phyloP scores from a whole-genome alignment of 345 rosid species.

The Citrus maxima region DNA sequence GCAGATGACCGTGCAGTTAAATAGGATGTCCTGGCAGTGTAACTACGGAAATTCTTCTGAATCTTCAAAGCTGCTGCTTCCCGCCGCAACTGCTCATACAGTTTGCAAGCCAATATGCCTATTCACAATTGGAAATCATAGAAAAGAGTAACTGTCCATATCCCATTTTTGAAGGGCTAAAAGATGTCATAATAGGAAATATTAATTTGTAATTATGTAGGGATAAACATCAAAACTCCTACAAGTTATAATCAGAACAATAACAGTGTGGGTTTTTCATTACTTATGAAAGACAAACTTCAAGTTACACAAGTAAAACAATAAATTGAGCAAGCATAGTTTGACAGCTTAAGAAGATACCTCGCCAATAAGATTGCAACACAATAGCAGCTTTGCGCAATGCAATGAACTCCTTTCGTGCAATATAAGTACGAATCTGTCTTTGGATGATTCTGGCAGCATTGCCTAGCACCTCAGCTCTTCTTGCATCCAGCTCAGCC shows the following conservation, averaged over 20 bases:
- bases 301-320: neutral
- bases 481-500: slow-evolving; percentile 98
- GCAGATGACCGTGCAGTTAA: slow-evolving; percentile 50
- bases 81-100: slow-evolving; percentile 72
- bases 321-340: neutral
- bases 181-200: neutral
- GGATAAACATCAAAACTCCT: neutral
- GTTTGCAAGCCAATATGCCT: slow-evolving; percentile 87
- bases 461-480: slow-evolving; percentile 97
- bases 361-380: slow-evolving; percentile 86
- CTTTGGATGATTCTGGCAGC: slow-evolving; percentile 95
- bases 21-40: slow-evolving; percentile 66
- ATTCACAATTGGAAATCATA: slow-evolving; percentile 16
- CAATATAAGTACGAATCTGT: slow-evolving; percentile 79
- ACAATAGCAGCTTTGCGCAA: slow-evolving; percentile 75
- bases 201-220: neutral
- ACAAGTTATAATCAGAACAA: neutral
- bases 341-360: slow-evolving; percentile 35
- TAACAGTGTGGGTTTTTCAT: neutral
- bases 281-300: neutral
- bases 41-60: slow-evolving; percentile 76
- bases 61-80: slow-evolving; percentile 90
- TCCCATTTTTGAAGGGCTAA: neutral
- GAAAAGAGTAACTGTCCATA: slow-evolving; percentile 16
- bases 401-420: slow-evolving; percentile 75